phyloP scores from a whole-genome alignment of 2,329 filamentous ascomycete species.

The Verticillium klebahnii region DNA sequence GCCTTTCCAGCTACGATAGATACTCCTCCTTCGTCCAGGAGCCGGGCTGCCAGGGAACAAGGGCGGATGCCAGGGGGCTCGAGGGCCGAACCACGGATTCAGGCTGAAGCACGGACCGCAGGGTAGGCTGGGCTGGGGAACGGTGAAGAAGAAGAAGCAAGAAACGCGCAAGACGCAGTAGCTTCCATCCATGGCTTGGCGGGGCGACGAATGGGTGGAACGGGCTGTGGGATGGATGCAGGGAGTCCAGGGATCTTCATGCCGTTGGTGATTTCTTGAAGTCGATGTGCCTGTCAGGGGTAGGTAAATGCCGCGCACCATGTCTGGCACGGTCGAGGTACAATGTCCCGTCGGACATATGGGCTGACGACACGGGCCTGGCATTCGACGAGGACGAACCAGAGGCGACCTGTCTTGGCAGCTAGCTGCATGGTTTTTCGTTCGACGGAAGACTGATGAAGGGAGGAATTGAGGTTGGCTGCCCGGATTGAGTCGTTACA shows the following conservation, averaged over 20 bases:
- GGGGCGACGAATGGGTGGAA: not conserved
- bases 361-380: not conserved
- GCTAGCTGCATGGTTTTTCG: no score
- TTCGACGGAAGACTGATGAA: not conserved
- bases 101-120: not conserved
- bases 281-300: not conserved
- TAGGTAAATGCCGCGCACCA: not conserved
- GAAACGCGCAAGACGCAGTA: not conserved
- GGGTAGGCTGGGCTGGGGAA: not conserved
- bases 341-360: not conserved
- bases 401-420: no score
- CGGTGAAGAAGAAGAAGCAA: not conserved
- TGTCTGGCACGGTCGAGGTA: not conserved
- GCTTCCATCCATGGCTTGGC: not conserved
- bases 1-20: no score
- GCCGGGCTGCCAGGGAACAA: not conserved
- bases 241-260: not conserved
- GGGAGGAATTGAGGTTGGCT: not conserved
- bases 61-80: not conserved
- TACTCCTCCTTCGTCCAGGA: not conserved
- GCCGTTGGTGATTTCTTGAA: not conserved
- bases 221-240: not conserved
- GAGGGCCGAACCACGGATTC: not conserved
- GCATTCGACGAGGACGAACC: not conserved
- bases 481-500: not conserved